A percentile compares a stretch with the other conserved stretches of the same genome.
Conservation (phyloP, 345 rosid genomes). For the Linum lewisii region DNA sequence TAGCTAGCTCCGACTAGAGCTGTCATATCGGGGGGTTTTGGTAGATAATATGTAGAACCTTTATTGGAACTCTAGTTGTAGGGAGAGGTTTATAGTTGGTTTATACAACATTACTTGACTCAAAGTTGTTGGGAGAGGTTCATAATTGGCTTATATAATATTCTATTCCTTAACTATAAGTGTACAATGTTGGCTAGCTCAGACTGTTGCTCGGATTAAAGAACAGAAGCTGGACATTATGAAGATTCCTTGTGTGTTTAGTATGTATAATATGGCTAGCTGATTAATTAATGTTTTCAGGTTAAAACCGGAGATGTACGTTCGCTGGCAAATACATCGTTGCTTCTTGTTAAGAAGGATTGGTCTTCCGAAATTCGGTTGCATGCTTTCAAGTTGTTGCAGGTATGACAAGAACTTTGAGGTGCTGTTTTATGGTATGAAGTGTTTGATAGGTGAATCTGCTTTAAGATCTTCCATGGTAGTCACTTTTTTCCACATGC, state of each 20-base stretch:
- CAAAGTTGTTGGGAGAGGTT: too few species aligned
- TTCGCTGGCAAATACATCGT: constrained; percentile 56
- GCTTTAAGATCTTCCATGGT: too few species aligned
- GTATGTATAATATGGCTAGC: background rate
- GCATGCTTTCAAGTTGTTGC: constrained; percentile 92
- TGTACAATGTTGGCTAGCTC: background rate
- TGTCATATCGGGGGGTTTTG: too few species aligned
- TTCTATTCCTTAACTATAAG: too few species aligned
- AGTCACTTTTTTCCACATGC: too few species aligned
- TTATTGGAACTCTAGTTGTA: too few species aligned
- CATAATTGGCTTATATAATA: too few species aligned
- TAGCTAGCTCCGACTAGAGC: too few species aligned
- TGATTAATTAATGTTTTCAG: constrained; percentile 31
- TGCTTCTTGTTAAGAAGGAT: constrained; percentile 64
- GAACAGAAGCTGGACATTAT: background rate
- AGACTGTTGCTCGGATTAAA: background rate
- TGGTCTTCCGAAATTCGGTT: constrained; percentile 83
- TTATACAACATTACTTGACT: too few species aligned
- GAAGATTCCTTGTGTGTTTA: background rate
- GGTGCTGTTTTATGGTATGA: background rate
- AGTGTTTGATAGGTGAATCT: too few species aligned
- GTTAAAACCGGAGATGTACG: constrained; percentile 77
- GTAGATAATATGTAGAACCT: too few species aligned
- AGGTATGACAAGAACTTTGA: constrained; percentile 34
- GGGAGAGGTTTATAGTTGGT: too few species aligned